phyloP scores from a whole-genome alignment of 1,139 yeast species.

The Scheffersomyces illinoinensis region DNA sequence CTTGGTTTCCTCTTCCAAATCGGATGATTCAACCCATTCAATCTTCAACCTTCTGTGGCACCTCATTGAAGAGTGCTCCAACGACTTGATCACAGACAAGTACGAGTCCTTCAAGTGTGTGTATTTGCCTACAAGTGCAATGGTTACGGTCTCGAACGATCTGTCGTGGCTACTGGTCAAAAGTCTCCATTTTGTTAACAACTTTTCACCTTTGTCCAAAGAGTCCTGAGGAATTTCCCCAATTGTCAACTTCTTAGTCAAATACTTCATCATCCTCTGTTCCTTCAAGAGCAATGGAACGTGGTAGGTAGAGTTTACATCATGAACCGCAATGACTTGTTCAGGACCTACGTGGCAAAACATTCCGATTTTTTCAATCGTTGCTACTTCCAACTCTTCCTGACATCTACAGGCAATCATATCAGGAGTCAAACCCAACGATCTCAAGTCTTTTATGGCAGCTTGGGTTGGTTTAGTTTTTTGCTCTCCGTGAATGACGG shows the following conservation, averaged over 20 bases:
- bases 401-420: slow-evolving; percentile 98
- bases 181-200: slow-evolving; percentile 77
- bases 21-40: slow-evolving; percentile 94
- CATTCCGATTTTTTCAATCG: slow-evolving; percentile 95
- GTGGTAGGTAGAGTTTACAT: slow-evolving; percentile 95
- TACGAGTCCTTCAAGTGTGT: slow-evolving; percentile 94
- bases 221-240: slow-evolving; percentile 57
- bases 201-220: slow-evolving; percentile 59
- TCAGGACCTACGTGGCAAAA: slow-evolving; percentile 98
- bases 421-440: slow-evolving; percentile 92
- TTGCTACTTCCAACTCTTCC: slow-evolving; percentile 74
- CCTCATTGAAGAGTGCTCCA: slow-evolving; percentile 93
- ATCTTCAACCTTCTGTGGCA: slow-evolving; percentile 82
- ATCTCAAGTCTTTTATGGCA: slow-evolving; percentile 94
- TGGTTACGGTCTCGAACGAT: slow-evolving; percentile 82
- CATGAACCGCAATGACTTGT: slow-evolving; percentile 96
- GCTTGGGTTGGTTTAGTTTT: slow-evolving; percentile 99
- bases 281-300: slow-evolving; percentile 90
- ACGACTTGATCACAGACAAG: slow-evolving; percentile 89
- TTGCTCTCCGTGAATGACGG: slow-evolving; percentile 97
- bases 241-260: slow-evolving; percentile 68
- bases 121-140: slow-evolving; percentile 96
- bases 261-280: slow-evolving; percentile 79
- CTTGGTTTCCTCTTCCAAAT: slow-evolving; percentile 76
- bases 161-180: slow-evolving; percentile 79